A percentile compares a stretch with the other conserved stretches of the same genome.
Evolutionary conservation across 2,329 filamentous ascomycete species (phyloP).

Genomic region (Xylaria sp.): DNA sequence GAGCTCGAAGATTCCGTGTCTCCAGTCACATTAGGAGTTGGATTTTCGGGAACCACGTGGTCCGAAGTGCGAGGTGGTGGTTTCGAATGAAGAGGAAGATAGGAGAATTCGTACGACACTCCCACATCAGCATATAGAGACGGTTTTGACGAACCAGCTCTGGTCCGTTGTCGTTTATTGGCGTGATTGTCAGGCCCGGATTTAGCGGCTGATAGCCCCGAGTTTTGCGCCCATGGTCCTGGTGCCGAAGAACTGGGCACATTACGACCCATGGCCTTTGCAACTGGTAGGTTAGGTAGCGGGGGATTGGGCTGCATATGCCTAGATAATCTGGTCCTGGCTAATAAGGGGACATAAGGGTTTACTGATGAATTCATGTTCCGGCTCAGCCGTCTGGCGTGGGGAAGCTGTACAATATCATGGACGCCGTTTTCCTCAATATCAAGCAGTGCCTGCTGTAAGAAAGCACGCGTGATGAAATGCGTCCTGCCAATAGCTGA

Average conservation of each 20-base stretch:
- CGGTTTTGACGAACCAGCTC: slow-evolving; percentile 11
- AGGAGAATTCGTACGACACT: neutral
- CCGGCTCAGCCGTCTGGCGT: slow-evolving; percentile 42
- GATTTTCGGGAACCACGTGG: too few relatives aligned
- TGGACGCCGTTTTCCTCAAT: slow-evolving; percentile 62
- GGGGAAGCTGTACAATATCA: slow-evolving; percentile 45
- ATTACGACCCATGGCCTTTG: slow-evolving; percentile 27
- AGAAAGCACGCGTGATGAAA: slow-evolving; percentile 78
- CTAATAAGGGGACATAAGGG: slow-evolving; percentile 55
- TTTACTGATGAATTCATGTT: slow-evolving; percentile 36
- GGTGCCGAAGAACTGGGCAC: neutral
- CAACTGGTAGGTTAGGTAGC: slow-evolving; percentile 48
- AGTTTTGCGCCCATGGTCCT: neutral
- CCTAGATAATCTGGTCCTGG: slow-evolving; percentile 50
- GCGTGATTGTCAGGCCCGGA: slow-evolving; percentile 2
- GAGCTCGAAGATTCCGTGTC: neutral
- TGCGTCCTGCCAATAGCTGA: slow-evolving; percentile 76
- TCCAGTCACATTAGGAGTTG: neutral
- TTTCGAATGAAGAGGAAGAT: slow-evolving; percentile 17
- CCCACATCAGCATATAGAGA: neutral
- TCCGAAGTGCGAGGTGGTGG: too few relatives aligned
- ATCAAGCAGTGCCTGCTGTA: slow-evolving; percentile 86
- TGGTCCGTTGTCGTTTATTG: slow-evolving; percentile 22
- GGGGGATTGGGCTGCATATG: slow-evolving; percentile 49
- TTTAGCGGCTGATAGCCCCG: neutral